A percentile compares a stretch with the other conserved stretches of the same genome.
These are phyloP conservation scores for Porogramme epimiltina DNA, from an alignment of 1,284 basidiomycete species.

Conservation along the genomic window DNA sequence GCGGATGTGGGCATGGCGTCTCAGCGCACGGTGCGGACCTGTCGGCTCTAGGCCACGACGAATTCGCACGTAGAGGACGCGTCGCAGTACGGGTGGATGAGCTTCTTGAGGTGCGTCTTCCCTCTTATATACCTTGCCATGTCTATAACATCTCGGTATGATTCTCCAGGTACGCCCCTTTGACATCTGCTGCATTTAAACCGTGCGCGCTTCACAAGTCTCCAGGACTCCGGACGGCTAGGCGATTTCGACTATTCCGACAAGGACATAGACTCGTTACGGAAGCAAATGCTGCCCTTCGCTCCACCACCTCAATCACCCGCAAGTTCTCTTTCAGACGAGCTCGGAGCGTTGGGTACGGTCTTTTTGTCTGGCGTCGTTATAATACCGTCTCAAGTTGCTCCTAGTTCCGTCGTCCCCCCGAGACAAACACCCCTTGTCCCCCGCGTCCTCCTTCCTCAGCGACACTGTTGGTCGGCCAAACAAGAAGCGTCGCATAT, in stretches of 20 bases:
- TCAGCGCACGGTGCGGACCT: conserved; percentile 72
- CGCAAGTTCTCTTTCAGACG: conserved; percentile 41
- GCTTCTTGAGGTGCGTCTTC: conserved; percentile 68
- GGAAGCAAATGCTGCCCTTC: conserved; percentile 68
- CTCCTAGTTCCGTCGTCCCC: conserved; percentile 34
- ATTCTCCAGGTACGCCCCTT: conserved; percentile 4
- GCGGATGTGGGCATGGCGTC: conserved; percentile 77
- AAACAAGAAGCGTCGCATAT: conserved; percentile 35
- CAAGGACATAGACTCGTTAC: conserved; percentile 68
- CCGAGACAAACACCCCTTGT: conserved; percentile 40
- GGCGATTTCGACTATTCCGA: conserved; percentile 79
- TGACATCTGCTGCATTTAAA: not conserved
- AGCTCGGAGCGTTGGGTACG: conserved; percentile 35
- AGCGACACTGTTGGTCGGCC: conserved; percentile 36
- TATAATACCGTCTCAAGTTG: conserved; percentile 8
- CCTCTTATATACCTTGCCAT: not conserved
- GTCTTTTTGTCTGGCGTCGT: too few relatives aligned
- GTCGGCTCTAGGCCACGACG: conserved; percentile 52
- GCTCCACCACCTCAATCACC: conserved; percentile 40
- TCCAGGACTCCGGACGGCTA: conserved; percentile 73
- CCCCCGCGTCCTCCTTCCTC: conserved; percentile 56
- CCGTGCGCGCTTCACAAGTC: conserved; percentile 2
- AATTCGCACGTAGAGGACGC: conserved; percentile 71
- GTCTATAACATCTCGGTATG: conserved; percentile 1
- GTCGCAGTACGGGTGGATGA: conserved; percentile 87